Percentiles rank a stretch among this genome's conserved stretches.
Evolutionary conservation across 148 eudicot species (phyloP).

Genomic region (Nepenthes mirabilis): DNA sequence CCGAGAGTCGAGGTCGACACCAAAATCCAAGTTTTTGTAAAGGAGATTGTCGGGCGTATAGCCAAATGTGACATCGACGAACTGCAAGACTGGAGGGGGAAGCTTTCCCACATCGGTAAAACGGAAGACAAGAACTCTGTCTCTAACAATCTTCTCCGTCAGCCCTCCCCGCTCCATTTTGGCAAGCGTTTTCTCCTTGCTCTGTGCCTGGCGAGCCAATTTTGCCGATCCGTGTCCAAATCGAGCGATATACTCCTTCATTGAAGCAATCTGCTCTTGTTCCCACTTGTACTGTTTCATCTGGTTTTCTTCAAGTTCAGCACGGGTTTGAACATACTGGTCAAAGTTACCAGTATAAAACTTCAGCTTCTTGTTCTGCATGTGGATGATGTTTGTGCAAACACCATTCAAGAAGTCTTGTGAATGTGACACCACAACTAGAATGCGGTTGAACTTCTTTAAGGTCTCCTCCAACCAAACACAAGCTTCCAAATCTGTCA

Average conservation of each 20-base stretch:
- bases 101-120: constrained; percentile 90
- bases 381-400: constrained; percentile 95
- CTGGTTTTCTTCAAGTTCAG: constrained; percentile 93
- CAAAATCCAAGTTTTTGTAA: constrained; percentile 76
- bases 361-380: constrained; percentile 80
- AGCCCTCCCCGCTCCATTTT: constrained; percentile 99
- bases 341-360: constrained; percentile 80
- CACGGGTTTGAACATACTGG: constrained; percentile 84
- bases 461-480: constrained; percentile 91
- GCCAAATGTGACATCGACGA: constrained; percentile 82
- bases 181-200: constrained; percentile 91
- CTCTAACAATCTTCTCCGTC: constrained; percentile 74
- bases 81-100: constrained; percentile 94
- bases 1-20: constrained; percentile 88
- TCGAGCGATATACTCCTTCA: constrained; percentile 97
- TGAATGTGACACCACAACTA: constrained; percentile 93
- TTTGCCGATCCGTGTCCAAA: constrained; percentile 98
- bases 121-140: constrained; percentile 54
- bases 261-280: constrained; percentile 84
- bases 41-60: constrained; percentile 78
- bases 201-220: constrained; percentile 94
- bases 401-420: constrained; percentile 96
- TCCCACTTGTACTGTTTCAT: constrained; percentile 99
- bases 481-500: constrained; percentile 93
- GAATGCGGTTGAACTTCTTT: constrained; percentile 79